Evolutionary conservation across 208 protist genomes (phyloP), one percentile per base, ranked within the genome.

Genomic region (Trypanosoma melophagium): DNA sequence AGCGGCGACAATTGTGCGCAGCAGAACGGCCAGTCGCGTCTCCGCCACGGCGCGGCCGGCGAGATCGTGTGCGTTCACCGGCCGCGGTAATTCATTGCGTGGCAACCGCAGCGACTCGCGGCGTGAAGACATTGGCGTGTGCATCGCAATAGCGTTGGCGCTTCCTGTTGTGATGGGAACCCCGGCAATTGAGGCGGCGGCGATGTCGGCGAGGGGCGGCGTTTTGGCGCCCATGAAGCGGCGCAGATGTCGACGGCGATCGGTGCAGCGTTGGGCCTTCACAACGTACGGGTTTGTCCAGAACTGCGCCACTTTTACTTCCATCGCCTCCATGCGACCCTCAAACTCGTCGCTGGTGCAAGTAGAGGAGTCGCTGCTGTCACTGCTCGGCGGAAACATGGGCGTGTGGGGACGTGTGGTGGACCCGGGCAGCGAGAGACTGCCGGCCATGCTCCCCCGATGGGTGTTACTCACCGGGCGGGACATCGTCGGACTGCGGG

Each of bases 261-360:
- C 49, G 28, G 78, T 51, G 17, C 77, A 79, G 31, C 77, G 70
- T 7, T 72, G 56, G 4, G 76, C 66, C 63, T 92, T 92, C 13
- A 65, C 68, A 7, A 87, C 72, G 59, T 94, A 91, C 19, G 88
- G 88, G 66, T 94, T 94, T 41, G 78, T 79, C 88, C 88, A 94
- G 47, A 79, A 81, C 49, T 59, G 56, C 1, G 88, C 77, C n/a
- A 91, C 76, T 42, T 78, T 71, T 19, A 76, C 51, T 65, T 94
- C 88, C 69, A 89, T 77, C 5, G 60, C 70, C 5, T 84, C 75
- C 69, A 82, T 59, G n/a, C 53, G 49, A 17, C 12, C 16, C 1
- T 40, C 21, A 1, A 52, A 22, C 12, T 73, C 68, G 8, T 57
- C 52, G 9, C 1, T 0, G 1, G 60, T 19, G 1, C 50, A 51